Percentiles rank a stretch among this genome's conserved stretches.
These are phyloP conservation scores for Ogataea angusta DNA, from an alignment of 805 yeast genomes.

Conservation along the genomic window DNA sequence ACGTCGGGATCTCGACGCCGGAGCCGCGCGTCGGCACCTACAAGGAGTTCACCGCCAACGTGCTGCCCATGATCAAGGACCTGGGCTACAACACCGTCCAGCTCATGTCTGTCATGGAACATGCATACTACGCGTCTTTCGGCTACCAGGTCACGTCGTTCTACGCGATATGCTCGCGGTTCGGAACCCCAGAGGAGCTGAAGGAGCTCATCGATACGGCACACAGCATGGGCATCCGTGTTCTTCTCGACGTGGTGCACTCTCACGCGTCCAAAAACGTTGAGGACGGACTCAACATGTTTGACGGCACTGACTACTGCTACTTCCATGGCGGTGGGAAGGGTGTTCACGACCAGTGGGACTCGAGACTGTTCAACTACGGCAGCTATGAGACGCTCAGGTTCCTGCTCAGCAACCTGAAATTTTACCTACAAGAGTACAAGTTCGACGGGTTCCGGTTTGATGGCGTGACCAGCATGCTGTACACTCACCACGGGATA, in stretches of 20 bases:
- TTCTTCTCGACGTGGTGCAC: conserved; percentile 88
- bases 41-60: conserved; percentile 73
- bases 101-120: conserved; percentile 98
- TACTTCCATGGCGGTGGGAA: conserved; percentile 85
- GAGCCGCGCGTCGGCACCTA: conserved; percentile 84
- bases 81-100: conserved; percentile 92
- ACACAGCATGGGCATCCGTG: conserved; percentile 82
- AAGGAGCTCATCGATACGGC: conserved; percentile 90
- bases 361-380: conserved; percentile 90
- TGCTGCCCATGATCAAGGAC: conserved; percentile 79
- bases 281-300: conserved; percentile 86
- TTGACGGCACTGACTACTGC: conserved; percentile 94
- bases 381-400: conserved; percentile 88
- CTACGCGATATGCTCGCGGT: conserved; percentile 86
- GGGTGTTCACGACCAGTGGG: conserved; percentile 93
- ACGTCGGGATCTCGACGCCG: conserved; percentile 89
- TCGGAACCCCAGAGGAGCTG: conserved; percentile 92
- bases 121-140: conserved; percentile 95
- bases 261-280: conserved; percentile 95
- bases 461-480: conserved; percentile 95
- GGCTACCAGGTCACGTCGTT: conserved; percentile 97
- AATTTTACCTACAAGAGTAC: conserved; percentile 78
- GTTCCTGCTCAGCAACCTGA: conserved; percentile 78
- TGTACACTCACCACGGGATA: conserved; percentile 88
- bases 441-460: conserved; percentile 93